Evolutionary conservation across 148 eudicot species (phyloP).

Genomic region (Cornus kousa): DNA sequence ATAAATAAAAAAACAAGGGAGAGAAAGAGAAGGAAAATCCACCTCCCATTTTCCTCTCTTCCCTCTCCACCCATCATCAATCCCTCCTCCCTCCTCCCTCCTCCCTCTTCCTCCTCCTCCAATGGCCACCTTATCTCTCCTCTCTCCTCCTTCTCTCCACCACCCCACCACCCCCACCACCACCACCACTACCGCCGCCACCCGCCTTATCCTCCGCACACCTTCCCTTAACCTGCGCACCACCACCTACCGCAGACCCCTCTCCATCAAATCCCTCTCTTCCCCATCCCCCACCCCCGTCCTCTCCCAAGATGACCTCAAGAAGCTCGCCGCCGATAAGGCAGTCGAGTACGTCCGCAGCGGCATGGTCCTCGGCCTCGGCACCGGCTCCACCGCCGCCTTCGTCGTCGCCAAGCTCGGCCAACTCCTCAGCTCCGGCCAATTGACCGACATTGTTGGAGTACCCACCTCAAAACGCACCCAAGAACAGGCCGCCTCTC

Average conservation of each 20-base stretch:
- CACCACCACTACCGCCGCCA: conserved; percentile 4
- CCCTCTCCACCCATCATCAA: not conserved
- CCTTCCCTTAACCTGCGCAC: conserved; percentile 19
- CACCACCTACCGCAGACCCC: not conserved
- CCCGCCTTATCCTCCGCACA: conserved; percentile 15
- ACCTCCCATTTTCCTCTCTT: conserved; percentile 7
- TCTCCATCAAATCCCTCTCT: conserved; percentile 51
- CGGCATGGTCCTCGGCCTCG: conserved; percentile 96
- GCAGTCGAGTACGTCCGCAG: conserved; percentile 81
- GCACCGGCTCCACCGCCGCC: conserved; percentile 94
- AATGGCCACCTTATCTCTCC: conserved; percentile 44
- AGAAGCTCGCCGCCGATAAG: conserved; percentile 90
- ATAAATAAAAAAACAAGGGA: no score
- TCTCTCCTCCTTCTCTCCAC: conserved; percentile 34
- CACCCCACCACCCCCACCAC: conserved; percentile 16
- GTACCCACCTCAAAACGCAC: conserved; percentile 91
- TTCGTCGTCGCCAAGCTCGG: conserved; percentile 82
- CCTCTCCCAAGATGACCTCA: conserved; percentile 86
- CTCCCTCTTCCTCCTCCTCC: conserved; percentile 10
- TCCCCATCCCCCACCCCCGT: conserved; percentile 36
- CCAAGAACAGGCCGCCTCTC: conserved; percentile 62
- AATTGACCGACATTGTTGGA: conserved; percentile 64
- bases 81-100: conserved; percentile 1
- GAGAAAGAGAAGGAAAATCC: conserved; percentile 1
- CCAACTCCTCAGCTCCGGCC: conserved; percentile 49